Evolutionary conservation across 2,329 filamentous ascomycete species (phyloP).

Genomic region (Davidsoniella eucalypti): DNA sequence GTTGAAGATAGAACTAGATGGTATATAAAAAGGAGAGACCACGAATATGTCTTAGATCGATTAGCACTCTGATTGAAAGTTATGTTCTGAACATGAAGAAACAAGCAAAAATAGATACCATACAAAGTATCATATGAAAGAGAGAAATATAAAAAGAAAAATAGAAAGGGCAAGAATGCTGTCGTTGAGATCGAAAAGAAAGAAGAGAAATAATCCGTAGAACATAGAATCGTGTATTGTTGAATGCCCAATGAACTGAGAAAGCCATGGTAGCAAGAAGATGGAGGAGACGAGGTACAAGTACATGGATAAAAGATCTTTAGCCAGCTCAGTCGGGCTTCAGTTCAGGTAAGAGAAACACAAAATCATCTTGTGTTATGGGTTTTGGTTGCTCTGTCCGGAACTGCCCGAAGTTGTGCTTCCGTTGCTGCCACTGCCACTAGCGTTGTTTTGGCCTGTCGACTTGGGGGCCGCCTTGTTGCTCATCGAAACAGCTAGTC

Average conservation of each 20-base stretch:
- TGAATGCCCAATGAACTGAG: too few relatives aligned
- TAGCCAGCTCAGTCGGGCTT: background rate
- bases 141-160: background rate
- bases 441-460: background rate
- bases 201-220: too few relatives aligned
- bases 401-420: background rate
- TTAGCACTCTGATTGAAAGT: too few relatives aligned
- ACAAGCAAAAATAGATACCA: too few relatives aligned
- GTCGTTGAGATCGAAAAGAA: too few relatives aligned
- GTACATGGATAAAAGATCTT: background rate
- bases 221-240: too few relatives aligned
- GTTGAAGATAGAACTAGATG: background rate
- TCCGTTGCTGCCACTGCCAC: background rate
- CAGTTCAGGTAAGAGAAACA: background rate
- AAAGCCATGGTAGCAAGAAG: too few relatives aligned
- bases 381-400: background rate
- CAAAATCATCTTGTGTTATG: background rate
- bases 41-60: too few relatives aligned
- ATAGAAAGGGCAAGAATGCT: background rate
- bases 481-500: conserved; percentile 11
- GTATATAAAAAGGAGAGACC: background rate
- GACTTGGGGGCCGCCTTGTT: conserved; percentile 2
- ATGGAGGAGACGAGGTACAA: too few relatives aligned
- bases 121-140: background rate
- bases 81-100: too few relatives aligned